Conservation (phyloP, 2,329 filamentous ascomycete genomes). For the Trichophyton verrucosum region DNA sequence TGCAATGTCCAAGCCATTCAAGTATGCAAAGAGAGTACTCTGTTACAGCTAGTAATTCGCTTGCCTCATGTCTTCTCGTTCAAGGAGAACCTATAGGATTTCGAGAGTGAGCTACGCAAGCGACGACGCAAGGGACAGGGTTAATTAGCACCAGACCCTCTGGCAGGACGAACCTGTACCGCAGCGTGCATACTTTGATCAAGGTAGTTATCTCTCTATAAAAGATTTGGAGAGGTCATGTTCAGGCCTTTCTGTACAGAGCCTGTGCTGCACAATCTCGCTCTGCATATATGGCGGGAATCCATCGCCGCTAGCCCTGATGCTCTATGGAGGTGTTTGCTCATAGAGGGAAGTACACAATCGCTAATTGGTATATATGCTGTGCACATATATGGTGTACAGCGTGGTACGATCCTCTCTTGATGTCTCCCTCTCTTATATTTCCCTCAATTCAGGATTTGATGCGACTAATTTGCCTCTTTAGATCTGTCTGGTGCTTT, state of each 20-base stretch:
- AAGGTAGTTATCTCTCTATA: neutral
- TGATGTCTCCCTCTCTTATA: neutral
- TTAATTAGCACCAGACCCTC: neutral
- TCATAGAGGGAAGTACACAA: neutral
- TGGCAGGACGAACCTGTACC: no score
- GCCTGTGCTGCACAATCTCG: neutral
- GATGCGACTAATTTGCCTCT: neutral
- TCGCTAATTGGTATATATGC: neutral
- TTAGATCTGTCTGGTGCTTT: neutral
- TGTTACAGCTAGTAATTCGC: neutral
- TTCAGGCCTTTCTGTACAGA: neutral
- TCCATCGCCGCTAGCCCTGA: neutral
- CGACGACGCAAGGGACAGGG: neutral
- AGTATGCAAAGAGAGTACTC: neutral
- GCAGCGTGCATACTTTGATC: no score
- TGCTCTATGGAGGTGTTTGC: neutral
- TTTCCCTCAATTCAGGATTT: neutral
- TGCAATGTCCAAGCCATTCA: neutral
- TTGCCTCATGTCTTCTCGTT: neutral
- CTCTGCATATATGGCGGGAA: neutral
- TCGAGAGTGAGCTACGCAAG: neutral
- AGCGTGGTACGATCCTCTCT: neutral
- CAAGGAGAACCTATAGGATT: neutral
- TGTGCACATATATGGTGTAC: neutral
- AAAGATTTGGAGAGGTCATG: neutral